Evolutionary conservation across 179 eudicot species (phyloP).

Genomic region (Corrigiola litoralis): DNA sequence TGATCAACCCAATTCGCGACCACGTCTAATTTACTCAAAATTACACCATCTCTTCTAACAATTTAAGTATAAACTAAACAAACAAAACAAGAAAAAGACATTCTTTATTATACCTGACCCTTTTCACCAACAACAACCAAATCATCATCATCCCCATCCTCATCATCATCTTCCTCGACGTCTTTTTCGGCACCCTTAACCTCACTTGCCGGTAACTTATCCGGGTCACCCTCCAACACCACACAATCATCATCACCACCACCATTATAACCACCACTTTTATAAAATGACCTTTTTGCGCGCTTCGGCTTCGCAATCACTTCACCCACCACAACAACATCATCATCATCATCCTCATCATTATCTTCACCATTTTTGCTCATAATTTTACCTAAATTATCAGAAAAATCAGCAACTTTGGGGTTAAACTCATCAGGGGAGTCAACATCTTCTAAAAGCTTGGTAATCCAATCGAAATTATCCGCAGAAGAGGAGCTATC

Average conservation of each 20-base stretch:
- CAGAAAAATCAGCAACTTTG: background rate
- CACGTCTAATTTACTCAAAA: too few relatives aligned
- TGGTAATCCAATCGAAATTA: slow-evolving; percentile 40
- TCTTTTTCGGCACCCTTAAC: background rate
- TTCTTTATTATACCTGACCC: slow-evolving; percentile 58
- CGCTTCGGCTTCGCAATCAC: slow-evolving; percentile 32
- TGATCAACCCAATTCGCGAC: too few relatives aligned
- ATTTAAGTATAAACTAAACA: background rate
- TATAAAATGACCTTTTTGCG: slow-evolving; percentile 8
- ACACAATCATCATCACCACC: slow-evolving; percentile 80
- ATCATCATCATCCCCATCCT: slow-evolving; percentile 50
- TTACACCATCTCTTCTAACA: background rate
- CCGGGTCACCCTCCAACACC: slow-evolving; percentile 76
- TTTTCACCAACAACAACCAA: slow-evolving; percentile 59
- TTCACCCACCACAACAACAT: slow-evolving; percentile 51
- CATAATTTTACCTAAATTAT: too few relatives aligned
- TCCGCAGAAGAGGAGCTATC: slow-evolving; percentile 21
- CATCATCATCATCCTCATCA: slow-evolving; percentile 38
- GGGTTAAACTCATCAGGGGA: background rate
- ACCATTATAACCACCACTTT: background rate
- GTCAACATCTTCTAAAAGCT: slow-evolving; percentile 25
- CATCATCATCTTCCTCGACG: slow-evolving; percentile 5
- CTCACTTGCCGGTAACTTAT: slow-evolving; percentile 28
- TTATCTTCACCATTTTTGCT: background rate
- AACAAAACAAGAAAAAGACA: background rate